Percentiles rank a stretch among this genome's conserved stretches.
Evolutionary conservation across 2,329 filamentous ascomycete species (phyloP).

Genomic region (Herpotrichia juniperi): DNA sequence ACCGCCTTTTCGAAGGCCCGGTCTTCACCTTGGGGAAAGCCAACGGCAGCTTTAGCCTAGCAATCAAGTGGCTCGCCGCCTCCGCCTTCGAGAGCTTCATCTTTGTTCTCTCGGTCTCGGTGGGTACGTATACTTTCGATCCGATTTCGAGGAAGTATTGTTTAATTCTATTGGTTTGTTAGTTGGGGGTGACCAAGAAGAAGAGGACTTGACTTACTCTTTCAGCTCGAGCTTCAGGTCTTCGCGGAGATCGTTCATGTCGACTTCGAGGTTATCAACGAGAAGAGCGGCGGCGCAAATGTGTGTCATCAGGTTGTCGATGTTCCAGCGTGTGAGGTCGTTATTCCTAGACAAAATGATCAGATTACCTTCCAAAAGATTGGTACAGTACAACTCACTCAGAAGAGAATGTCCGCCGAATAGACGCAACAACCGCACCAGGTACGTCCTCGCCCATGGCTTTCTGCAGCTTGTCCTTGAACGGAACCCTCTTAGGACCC

Average conservation of each 20-base stretch:
- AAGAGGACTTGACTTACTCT: conserved; percentile 48
- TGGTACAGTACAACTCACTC: conserved; percentile 25
- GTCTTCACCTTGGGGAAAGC: conserved; percentile 72
- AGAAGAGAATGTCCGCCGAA: conserved; percentile 67
- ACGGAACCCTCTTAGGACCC: conserved; percentile 59
- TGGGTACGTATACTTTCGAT: conserved; percentile 61
- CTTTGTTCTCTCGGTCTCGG: conserved; percentile 56
- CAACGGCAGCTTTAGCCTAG: conserved; percentile 76
- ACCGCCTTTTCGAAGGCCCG: conserved; percentile 23
- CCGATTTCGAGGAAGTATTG: conserved; percentile 80
- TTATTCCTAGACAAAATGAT: conserved; percentile 33
- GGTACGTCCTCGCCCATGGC: conserved; percentile 55
- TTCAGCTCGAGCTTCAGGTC: conserved; percentile 76
- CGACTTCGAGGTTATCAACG: conserved; percentile 74
- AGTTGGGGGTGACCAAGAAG: conserved; percentile 4
- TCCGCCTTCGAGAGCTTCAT: conserved; percentile 66
- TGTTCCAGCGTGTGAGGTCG: conserved; percentile 72
- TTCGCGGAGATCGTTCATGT: conserved; percentile 71
- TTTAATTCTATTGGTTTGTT: conserved; percentile 53
- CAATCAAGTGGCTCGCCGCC: conserved; percentile 66
- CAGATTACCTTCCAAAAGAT: background rate
- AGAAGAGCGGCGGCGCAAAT: conserved; percentile 74
- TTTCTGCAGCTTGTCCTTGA: conserved; percentile 70
- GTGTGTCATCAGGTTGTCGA: conserved; percentile 75
- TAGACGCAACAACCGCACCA: conserved; percentile 31